Conservation (phyloP, 495 filamentous ascomycete genomes). For the Alectoria sarmentosa region DNA sequence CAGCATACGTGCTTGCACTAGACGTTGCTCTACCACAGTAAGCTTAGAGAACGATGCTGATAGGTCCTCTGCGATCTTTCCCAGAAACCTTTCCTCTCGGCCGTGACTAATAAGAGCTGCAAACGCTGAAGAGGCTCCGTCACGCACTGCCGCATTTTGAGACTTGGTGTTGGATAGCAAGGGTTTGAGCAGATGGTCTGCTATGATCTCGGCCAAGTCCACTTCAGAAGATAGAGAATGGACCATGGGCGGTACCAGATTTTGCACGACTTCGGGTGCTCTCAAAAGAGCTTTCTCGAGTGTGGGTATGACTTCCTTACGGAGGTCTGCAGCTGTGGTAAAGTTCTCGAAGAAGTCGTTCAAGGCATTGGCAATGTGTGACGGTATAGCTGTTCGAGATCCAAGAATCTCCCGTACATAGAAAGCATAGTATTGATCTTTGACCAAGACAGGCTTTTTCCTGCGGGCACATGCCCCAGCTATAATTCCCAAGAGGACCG, state of each 20-base stretch:
- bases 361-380: constrained; percentile 64
- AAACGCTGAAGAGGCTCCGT: constrained; percentile 69
- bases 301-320: constrained; percentile 66
- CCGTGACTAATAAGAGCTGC: constrained; percentile 51
- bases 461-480: constrained; percentile 73
- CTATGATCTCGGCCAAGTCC: constrained; percentile 69
- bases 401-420: constrained; percentile 80
- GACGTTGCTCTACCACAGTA: constrained; percentile 70
- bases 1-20: constrained; percentile 73
- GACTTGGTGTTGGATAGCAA: constrained; percentile 85
- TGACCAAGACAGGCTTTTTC: constrained; percentile 54
- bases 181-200: constrained; percentile 68
- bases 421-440: constrained; percentile 66
- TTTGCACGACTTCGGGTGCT: constrained; percentile 83
- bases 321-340: constrained; percentile 65
- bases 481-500: constrained; percentile 67
- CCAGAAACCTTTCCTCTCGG: constrained; percentile 46
- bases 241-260: constrained; percentile 64
- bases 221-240: constrained; percentile 57
- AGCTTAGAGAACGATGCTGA: constrained; percentile 69
- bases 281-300: constrained; percentile 84
- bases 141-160: constrained; percentile 67
- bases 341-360: constrained; percentile 79
- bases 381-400: constrained; percentile 62
- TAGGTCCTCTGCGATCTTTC: constrained; percentile 68